Conservation (phyloP, 2,329 filamentous ascomycete species). For the Diaporthe capsici region DNA sequence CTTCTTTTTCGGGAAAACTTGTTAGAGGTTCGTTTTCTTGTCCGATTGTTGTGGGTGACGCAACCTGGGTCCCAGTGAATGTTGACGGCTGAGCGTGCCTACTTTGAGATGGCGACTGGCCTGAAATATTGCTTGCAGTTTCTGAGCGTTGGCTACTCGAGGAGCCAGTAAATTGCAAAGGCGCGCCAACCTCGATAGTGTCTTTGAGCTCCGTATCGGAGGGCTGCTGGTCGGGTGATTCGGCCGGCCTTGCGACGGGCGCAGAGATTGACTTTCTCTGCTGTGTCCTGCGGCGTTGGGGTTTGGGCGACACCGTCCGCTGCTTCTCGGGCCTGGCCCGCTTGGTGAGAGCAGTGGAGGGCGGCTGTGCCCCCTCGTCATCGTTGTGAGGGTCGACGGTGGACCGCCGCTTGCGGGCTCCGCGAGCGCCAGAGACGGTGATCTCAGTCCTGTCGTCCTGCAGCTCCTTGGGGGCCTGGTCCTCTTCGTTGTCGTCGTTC, state of each 20-base stretch:
- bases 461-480: constrained; percentile 40
- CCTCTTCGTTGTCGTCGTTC: constrained; percentile 59
- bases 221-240: constrained; percentile 51
- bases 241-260: constrained; percentile 43
- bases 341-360: constrained; percentile 6
- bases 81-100: constrained; percentile 1
- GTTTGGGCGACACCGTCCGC: constrained; percentile 49
- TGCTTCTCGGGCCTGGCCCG: constrained; percentile 36
- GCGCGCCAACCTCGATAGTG: constrained; percentile 69
- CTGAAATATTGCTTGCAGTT: constrained; percentile 38
- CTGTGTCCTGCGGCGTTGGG: constrained; percentile 56
- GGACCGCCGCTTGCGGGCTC: constrained; percentile 34
- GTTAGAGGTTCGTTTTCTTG: background rate
- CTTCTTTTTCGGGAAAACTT: background rate
- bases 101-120: constrained; percentile 29
- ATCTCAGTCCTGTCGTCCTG: constrained; percentile 33
- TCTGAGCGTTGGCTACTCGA: constrained; percentile 40
- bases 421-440: constrained; percentile 37
- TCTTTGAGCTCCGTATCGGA: constrained; percentile 66
- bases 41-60: constrained; percentile 15
- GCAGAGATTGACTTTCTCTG: constrained; percentile 53
- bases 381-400: constrained; percentile 28
- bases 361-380: constrained; percentile 16
- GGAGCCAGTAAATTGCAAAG: constrained; percentile 35
- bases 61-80: constrained; percentile 10